Evolutionary conservation across 2,329 filamentous ascomycete species (phyloP), one percentile per base, ranked within the genome.

Genomic region (Bisporella sp.): DNA sequence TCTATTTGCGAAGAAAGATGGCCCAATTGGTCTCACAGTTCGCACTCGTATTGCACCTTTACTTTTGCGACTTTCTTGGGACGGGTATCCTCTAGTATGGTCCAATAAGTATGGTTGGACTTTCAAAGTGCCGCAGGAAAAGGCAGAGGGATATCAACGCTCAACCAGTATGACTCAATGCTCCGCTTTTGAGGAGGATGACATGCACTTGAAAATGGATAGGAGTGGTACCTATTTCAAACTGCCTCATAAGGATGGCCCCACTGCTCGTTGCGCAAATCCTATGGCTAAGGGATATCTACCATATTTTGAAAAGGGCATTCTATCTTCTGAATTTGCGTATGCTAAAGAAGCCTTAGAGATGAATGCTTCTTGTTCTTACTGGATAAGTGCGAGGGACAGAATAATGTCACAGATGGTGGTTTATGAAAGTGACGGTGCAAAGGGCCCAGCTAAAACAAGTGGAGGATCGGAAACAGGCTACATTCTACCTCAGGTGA

Each of bases 351-450:
- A 96, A 66, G 93, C 95, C 0, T 73, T 99, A 41, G 87, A 97
- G 60, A 99, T 99, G 93, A 99, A 99, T 61, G 90, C 93, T 0
- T 96, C 90, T 0, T 99, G 95, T 66, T 97, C 92, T 1, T 99
- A 99, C 69, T 99, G 95, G 93, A 97, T 99, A 60, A 96, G 89
- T 62, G 91, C 93, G 12, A 80, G 93, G 54, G 89, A 96, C 63
- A 78, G 93, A 46, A 99, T 99, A 68, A 92, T 74, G 76, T 87
- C 85, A n/a, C 93, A 99, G 64, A 88, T 97, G 77, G 91, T 95
- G 2, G 87, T 99, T 1, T 96, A 95, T 64, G 77, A 90, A 52
- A 74, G 83, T 33, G 83, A 95, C 56, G 71, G 59, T 21, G 61
- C 61, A 5, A 66, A 61, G 45, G 55, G 54, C 12, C 53, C 56